These are phyloP conservation scores for Bidens hawaiensis DNA, from an alignment of 140 eudicot species.

Conservation along the genomic window DNA sequence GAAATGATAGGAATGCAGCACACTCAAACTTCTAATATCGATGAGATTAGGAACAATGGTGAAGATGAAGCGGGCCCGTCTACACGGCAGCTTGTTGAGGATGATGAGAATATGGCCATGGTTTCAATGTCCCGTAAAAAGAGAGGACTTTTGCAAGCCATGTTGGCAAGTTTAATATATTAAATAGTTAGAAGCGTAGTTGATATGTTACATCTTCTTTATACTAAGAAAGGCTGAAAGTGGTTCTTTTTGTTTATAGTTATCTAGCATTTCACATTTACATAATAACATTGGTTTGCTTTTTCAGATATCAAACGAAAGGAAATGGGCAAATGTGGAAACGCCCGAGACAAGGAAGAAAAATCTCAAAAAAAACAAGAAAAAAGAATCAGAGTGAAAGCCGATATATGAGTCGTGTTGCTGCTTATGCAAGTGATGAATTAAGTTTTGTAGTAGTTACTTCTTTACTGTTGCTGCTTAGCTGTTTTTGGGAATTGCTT, in stretches of 20 bases:
- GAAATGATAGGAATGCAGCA: constrained; percentile 44
- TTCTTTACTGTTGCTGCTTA: too few species aligned
- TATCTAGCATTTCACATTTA: background rate
- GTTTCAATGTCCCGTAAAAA: constrained; percentile 52
- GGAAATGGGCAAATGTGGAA: constrained; percentile 23
- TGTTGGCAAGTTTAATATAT: constrained; percentile 37
- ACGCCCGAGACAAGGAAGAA: constrained; percentile 20
- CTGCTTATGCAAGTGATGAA: too few species aligned
- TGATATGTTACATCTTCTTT: too few species aligned
- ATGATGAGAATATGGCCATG: constrained; percentile 38
- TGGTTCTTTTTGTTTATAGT: too few species aligned
- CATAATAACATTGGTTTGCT: background rate
- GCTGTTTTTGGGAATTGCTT: background rate
- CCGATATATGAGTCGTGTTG: too few species aligned
- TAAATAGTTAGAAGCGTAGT: too few species aligned
- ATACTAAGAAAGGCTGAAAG: too few species aligned
- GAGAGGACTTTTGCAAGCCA: constrained; percentile 60
- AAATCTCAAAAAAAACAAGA: constrained; percentile 14
- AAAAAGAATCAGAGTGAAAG: constrained; percentile 9
- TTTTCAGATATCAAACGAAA: constrained; percentile 7
- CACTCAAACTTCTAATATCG: constrained; percentile 11
- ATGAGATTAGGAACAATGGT: constrained; percentile 16
- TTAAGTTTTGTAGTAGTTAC: background rate
- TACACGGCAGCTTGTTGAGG: constrained; percentile 37
- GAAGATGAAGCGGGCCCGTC: constrained; percentile 27